A percentile compares a stretch with the other conserved stretches of the same genome.
These are phyloP conservation scores for Rhizopogon vesiculosus DNA, from an alignment of 768 basidiomycete genomes.

Conservation along the genomic window DNA sequence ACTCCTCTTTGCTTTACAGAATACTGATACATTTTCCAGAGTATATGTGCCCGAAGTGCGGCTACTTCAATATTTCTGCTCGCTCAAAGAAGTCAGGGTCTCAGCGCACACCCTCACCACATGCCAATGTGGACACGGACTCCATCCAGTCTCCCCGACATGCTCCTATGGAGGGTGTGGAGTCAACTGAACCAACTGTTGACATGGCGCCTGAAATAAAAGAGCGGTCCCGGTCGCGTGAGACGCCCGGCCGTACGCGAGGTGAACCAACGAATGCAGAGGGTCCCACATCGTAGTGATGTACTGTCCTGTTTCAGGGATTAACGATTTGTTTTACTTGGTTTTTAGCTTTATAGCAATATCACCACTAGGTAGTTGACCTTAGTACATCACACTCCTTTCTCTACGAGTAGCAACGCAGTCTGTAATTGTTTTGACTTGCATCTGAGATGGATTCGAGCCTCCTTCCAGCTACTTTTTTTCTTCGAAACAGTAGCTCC, in stretches of 20 bases:
- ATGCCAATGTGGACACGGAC: neutral
- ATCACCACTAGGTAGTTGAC: neutral
- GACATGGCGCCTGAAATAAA: neutral
- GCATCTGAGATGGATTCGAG: neutral
- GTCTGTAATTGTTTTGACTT: neutral
- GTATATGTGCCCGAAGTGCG: constrained; percentile 83
- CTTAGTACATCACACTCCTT: neutral
- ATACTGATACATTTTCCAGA: constrained; percentile 38
- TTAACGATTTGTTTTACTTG: neutral
- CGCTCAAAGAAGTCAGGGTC: constrained; percentile 25
- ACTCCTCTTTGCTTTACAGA: neutral
- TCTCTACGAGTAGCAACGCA: neutral
- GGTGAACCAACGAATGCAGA: neutral
- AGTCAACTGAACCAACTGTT: neutral
- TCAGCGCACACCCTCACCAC: constrained; percentile 22
- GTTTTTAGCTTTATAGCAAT: neutral
- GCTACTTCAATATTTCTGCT: constrained; percentile 65
- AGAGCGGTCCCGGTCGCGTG: neutral
- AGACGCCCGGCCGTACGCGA: neutral
- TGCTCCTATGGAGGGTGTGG: neutral
- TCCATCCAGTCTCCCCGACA: neutral
- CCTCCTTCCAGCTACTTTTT: neutral
- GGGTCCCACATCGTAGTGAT: neutral
- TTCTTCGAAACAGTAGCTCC: neutral
- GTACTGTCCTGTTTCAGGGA: neutral